These are phyloP conservation scores for Hericium erinaceus DNA, from an alignment of 768 basidiomycete genomes.

Conservation along the genomic window DNA sequence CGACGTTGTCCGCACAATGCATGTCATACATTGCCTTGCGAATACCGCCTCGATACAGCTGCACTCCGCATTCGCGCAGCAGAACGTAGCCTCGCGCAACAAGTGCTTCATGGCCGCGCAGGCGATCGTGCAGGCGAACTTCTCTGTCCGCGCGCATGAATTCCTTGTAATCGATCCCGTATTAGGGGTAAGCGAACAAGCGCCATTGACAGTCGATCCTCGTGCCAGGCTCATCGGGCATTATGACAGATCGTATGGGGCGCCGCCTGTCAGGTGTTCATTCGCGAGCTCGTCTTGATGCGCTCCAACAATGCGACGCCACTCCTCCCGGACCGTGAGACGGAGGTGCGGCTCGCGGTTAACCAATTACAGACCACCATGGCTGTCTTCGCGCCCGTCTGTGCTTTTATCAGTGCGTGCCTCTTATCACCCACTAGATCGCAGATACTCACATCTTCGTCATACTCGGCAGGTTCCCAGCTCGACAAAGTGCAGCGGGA, in stretches of 20 bases:
- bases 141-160: background rate
- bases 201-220: background rate
- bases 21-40: constrained; percentile 18
- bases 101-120: constrained; percentile 12
- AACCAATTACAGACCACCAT: constrained; percentile 9
- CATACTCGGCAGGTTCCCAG: too few species aligned
- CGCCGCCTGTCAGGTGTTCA: constrained; percentile 9
- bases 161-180: background rate
- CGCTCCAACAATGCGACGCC: constrained; percentile 4
- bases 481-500: too few species aligned
- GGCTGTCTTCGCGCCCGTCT: constrained; percentile 4
- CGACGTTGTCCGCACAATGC: constrained; percentile 14
- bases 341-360: constrained; percentile 6
- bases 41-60: constrained; percentile 23
- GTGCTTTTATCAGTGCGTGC: constrained; percentile 9
- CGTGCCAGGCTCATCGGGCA: background rate
- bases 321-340: constrained; percentile 1
- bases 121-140: constrained; percentile 7
- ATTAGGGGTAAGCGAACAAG: constrained; percentile 8
- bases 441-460: too few species aligned
- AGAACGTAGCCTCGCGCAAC: constrained; percentile 10
- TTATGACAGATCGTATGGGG: constrained; percentile 8
- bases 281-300: constrained; percentile 8
- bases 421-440: background rate
- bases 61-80: constrained; percentile 16